Evolutionary conservation across 2,329 filamentous ascomycete genomes (phyloP), one percentile per base, ranked within the genome.

Genomic region (Sporothrix phasma): DNA sequence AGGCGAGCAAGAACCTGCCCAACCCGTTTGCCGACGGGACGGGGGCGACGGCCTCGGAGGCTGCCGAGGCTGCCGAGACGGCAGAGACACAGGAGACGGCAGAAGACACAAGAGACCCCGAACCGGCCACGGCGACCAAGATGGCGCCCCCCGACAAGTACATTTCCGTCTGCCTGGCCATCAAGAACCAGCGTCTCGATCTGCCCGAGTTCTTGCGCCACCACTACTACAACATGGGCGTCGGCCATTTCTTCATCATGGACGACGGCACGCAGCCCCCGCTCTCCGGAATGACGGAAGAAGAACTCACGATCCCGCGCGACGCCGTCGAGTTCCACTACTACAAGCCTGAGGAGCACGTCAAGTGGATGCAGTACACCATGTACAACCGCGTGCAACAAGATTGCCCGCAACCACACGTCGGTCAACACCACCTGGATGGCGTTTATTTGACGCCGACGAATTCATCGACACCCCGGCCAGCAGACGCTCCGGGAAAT

Each of bases 141-240:
- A 24, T 19, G 11, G 24, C 58, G 45, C 65, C 65, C 4, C 8
- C 19, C 1, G 65, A 66, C 56, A 62, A 66, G 56, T 66, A 66
- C 61, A 63, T 66, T 17, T 39, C 65, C 1, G 31, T 59, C 7
- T 66, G 65, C 39, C 49, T 66, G 4, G 63, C 65, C n/a, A 43
- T 66, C 31, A 65, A 65, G 61, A 41, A 66, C 61, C 65, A 66
- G 63, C 46, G 54, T 17, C 29, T 15, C 13, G 65, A 66, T 26
- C 61, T 66, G 43, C 65, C 65, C 45, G 63, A 66, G 49, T 66
- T 60, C 29, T 45, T 66, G 24, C 61, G 61, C 34, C 65, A 66
- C 65, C 65, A 66, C 56, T 66, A 66, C 61, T 66, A 66, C 61
- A 62, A 66, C 54, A 66, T 66, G 65, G 65, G 65, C 56, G 45